Evolutionary conservation across 495 filamentous ascomycete genomes (phyloP).

Genomic region (Penicillium chermesinum): DNA sequence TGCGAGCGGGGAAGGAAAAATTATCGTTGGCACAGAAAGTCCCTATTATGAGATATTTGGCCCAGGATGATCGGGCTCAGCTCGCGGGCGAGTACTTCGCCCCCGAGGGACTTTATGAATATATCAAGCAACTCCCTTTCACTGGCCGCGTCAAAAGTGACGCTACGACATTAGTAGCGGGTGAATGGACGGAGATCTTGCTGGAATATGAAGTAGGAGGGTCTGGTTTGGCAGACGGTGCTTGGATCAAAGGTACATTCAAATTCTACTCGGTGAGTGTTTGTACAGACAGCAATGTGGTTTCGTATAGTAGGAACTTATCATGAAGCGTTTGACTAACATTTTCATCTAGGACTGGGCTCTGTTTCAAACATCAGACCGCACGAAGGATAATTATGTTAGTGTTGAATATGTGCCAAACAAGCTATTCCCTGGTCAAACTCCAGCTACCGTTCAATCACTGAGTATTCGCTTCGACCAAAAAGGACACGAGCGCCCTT

Average conservation of each 20-base stretch:
- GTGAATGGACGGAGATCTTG: constrained; percentile 22
- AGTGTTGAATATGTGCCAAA: constrained; percentile 20
- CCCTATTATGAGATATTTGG: constrained; percentile 1
- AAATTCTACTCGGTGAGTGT: constrained; percentile 23
- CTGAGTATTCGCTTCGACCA: constrained; percentile 18
- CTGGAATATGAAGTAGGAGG: constrained; percentile 21
- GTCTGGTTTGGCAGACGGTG: constrained; percentile 22
- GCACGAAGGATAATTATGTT: constrained; percentile 20
- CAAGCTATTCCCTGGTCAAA: constrained; percentile 7
- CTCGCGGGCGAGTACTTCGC: constrained; percentile 18
- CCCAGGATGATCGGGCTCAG: neutral
- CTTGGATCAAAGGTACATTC: constrained; percentile 27
- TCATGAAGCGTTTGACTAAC: neutral
- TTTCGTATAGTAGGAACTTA: neutral
- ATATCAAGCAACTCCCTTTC: constrained; percentile 20
- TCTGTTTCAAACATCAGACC: constrained; percentile 22
- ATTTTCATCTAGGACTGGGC: constrained; percentile 16
- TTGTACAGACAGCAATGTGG: neutral
- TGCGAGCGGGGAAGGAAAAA: too few relatives aligned
- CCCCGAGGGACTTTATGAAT: constrained; percentile 18
- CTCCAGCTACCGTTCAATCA: constrained; percentile 17
- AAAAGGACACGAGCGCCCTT: constrained; percentile 20
- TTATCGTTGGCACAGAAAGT: too few relatives aligned
- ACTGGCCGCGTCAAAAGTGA: constrained; percentile 16
- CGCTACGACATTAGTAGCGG: constrained; percentile 11